phyloP scores from a whole-genome alignment of 345 rosid species.

The Moricandia arvensis region DNA sequence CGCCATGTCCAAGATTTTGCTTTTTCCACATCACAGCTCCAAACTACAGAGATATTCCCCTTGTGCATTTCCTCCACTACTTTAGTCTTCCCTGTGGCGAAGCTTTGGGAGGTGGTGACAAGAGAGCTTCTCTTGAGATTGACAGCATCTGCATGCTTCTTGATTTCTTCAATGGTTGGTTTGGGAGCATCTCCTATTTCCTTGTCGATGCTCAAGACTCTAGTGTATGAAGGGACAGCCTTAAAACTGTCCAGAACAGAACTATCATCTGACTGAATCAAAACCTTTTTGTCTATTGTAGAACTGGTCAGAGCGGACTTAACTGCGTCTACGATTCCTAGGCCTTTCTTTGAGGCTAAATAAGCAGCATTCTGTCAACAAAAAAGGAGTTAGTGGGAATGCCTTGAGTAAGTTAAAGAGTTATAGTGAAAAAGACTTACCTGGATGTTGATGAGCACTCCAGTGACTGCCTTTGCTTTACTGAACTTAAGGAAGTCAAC shows the following conservation, averaged over 20 bases:
- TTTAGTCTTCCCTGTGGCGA: conserved; percentile 43
- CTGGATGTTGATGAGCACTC: conserved; percentile 72
- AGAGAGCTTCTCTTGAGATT: conserved; percentile 47
- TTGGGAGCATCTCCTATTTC: conserved; percentile 56
- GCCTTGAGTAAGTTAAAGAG: neutral
- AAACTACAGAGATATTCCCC: conserved; percentile 56
- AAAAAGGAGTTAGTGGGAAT: neutral
- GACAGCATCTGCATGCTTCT: conserved; percentile 69
- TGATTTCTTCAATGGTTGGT: conserved; percentile 52
- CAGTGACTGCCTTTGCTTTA: conserved; percentile 65
- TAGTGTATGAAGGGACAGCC: conserved; percentile 46
- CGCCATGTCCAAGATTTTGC: too few relatives aligned
- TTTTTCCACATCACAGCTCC: too few relatives aligned
- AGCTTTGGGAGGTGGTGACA: conserved; percentile 37
- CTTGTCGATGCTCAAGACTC: conserved; percentile 50
- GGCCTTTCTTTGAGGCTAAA: conserved; percentile 75
- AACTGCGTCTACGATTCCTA: conserved; percentile 53
- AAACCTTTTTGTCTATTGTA: conserved; percentile 61
- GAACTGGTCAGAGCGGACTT: conserved; percentile 58
- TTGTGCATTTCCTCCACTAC: conserved; percentile 57
- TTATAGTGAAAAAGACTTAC: conserved; percentile 30
- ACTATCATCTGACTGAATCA: conserved; percentile 76
- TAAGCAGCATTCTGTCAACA: conserved; percentile 73
- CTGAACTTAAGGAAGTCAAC: conserved; percentile 67
- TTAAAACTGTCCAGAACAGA: conserved; percentile 60